phyloP scores from a whole-genome alignment of 441 rosid genomes.

The Brassica hybrid region DNA sequence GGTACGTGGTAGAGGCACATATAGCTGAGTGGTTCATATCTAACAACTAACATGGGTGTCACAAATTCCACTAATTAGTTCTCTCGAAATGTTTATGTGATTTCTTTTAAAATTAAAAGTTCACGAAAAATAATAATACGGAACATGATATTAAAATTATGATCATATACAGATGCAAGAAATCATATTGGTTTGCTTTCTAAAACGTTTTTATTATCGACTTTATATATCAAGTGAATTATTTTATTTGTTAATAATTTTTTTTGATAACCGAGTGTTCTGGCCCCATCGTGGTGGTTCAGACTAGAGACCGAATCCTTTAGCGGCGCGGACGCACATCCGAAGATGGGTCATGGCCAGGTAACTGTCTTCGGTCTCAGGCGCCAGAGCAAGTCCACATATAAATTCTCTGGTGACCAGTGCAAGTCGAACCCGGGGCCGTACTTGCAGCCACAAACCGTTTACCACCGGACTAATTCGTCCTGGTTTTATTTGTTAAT shows the following conservation, averaged over 20 bases:
- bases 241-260: background rate
- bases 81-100: background rate
- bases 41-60: slow-evolving; percentile 4
- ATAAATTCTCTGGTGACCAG: no score
- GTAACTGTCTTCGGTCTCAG: no score
- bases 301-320: no score
- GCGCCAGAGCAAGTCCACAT: no score
- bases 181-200: background rate
- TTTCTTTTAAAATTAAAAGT: background rate
- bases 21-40: slow-evolving; percentile 5
- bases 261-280: no score
- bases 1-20: background rate
- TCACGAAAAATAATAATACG: background rate
- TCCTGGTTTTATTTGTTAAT: background rate
- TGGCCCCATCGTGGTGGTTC: no score
- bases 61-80: background rate
- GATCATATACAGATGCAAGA: slow-evolving; percentile 8
- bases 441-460: no score
- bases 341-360: no score
- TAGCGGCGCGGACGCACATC: no score
- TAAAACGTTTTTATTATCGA: background rate
- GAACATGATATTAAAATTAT: background rate
- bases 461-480: no score
- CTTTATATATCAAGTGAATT: background rate
- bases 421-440: no score